Base-by-base conservation (phyloP, 2,329 filamentous ascomycete genomes). In the Alternaria longipes region DNA sequence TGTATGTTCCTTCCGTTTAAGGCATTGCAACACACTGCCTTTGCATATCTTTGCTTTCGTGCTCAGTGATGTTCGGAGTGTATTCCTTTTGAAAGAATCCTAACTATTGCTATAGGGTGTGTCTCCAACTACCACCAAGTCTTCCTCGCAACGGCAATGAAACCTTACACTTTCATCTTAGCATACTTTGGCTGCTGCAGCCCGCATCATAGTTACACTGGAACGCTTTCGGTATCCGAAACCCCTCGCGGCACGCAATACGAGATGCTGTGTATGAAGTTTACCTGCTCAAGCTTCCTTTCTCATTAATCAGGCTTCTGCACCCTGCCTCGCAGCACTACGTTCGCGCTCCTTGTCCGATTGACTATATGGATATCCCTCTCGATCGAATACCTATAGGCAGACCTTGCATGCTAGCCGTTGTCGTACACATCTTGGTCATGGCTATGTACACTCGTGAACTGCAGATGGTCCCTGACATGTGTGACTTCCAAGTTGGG, bases 1-100 rank as follows among this genome's bases (percentile, higher is more conserved):
- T 40, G 54, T 56, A 49, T 40, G 26, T n/a, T 56, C 34, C 16
- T 40, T 26, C 34, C 24, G 18, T 41, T 56, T 24, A 30, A 56
- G 44, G 22, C 32, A 26, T 36, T 12, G 30, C 32, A 50, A n/a
- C 46, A 36, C 46, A 42, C 46, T 12, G 20, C 20, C 8, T 38
- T 42, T 42, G 40, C 32, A 18, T 24, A 18, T 36, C 16, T 34
- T 26, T 24, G 16, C 34, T 11, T 50, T 38, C 46, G 34, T 36
- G 30, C 8, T 50, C 20, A 38, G 16, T 4, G 22, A 34, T 3
- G 20, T 16, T 14, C 14, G 14, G 1, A 34, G 18, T 28, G 28
- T 8, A 16, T 8, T 11, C 20, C n/a, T n/a, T 12, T 8, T 22
- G 18, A 41, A 5, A 14, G 6, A 41, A 22, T 14, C 9, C n/a